phyloP scores from a whole-genome alignment of 2,329 filamentous ascomycete genomes.

The Neurospora sp. region DNA sequence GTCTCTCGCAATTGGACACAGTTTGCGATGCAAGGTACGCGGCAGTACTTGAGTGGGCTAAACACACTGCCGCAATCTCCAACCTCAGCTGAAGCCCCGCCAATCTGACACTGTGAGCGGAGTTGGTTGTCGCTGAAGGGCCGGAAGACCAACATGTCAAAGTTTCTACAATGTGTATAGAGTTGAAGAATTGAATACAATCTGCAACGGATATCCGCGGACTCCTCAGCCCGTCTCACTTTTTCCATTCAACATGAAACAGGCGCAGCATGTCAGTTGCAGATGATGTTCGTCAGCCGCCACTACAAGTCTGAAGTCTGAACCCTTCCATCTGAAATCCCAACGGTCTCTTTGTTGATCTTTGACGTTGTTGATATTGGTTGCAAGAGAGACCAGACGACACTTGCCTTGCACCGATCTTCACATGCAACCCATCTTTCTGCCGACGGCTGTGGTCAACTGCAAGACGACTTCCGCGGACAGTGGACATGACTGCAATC shows the following conservation, averaged over 20 bases:
- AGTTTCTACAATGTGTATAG: background rate
- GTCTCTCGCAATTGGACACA: background rate
- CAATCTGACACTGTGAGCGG: background rate
- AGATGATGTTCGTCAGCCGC: background rate
- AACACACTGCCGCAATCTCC: background rate
- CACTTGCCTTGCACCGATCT: background rate
- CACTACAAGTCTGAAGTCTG: background rate
- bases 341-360: background rate
- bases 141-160: background rate
- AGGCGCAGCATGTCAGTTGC: background rate
- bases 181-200: background rate
- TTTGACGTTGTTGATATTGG: background rate
- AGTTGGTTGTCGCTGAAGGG: background rate
- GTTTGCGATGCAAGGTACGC: slow-evolving; percentile 8
- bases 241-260: background rate
- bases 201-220: background rate
- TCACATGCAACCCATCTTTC: background rate
- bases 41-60: background rate
- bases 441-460: background rate
- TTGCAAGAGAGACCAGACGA: background rate
- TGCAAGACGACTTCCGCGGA: background rate
- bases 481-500: background rate
- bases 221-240: background rate
- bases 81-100: background rate
- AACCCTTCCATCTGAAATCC: background rate